Base-by-base conservation (phyloP, 148 eudicot species). In the Linanthus parryae region DNA sequence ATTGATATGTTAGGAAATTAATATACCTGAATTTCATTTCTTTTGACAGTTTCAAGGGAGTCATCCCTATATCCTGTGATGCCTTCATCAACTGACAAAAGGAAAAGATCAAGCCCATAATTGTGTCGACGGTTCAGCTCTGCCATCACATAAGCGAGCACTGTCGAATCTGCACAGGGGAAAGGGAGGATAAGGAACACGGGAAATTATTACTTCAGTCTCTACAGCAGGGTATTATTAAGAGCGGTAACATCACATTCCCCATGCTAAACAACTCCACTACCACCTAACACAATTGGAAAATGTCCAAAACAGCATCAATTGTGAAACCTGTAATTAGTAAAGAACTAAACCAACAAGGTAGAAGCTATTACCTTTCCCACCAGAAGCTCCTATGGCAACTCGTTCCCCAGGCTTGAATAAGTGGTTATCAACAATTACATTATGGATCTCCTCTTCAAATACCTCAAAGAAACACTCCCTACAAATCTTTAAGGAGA, bases 11-110 rank as follows among this genome's bases (percentile, higher is more conserved):
- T 42, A 53, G 44, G 50, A 26, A 29, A 27, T 43, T 3, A 52
- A 44, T 42, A 28, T 14, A 81, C 98, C 84, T 91, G 98, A 57
- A 91, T 41, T 71, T 91, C 96, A 62, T 91, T 91, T 75, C 98
- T 83, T 61, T 91, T 87, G 62, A 87, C 98, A 57, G 98, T 91
- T 73, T 91, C 96, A 61, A 91, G 85, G 12, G 98, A 91, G 58
- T 91, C 98, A 73, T 91, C 96, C 68, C 98, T 74, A 71, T 91
- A 91, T 18, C 98, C 98, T 22, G 96, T 87, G 66, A 91, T 91
- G 52, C 98, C 98, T 76, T 91, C 98, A 72, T 91, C 98, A 20
- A 91, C 72, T 2, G 98, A 91, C 37, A 87, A 68, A 39, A 91
- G 72, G 70, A 91, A 91, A 49, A 91, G 86, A 75, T 91, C 96